Base-by-base conservation (phyloP, 805 yeast species). In the Zygosaccharomyces bailii region DNA sequence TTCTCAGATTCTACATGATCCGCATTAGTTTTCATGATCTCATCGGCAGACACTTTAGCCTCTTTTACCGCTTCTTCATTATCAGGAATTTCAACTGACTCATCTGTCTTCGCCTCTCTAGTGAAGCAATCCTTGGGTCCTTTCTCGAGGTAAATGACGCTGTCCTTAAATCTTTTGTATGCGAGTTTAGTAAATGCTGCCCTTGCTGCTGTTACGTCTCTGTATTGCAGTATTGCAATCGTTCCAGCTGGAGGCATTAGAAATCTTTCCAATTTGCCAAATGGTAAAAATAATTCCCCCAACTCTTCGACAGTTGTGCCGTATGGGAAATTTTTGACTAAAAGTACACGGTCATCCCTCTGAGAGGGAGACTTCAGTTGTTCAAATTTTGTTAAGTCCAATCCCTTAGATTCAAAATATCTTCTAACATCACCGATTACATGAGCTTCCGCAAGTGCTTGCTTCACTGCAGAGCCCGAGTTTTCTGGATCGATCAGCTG, bases 181-280 rank as follows among this genome's bases (percentile, higher is more conserved):
- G 97, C 85, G 34, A 93, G 71, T 58, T 87, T 88, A 21, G 86
- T 73, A 63, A 93, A 93, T 1, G 98, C 98, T 3, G 86, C 74
- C 66, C 97, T 81, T 2, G 95, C 98, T 35, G 84, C 72, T 10
- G 95, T 84, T 2, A 81, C 68, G 62, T 86, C 91, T 56, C 89
- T 74, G 66, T 82, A 90, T 66, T 91, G 96, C 7, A 93, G 82
- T 59, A 93, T 85, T 9, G 98, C 97, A 56, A 93, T 88, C 0
- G 96, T 89, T 7, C 97, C 98, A 4, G 95, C 85, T 4, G 96
- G 96, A 11, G 99, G 99, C 88, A 93, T 86, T 50, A 93, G 67
- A 13, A 89, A 72, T 54, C 96, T 75, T 51, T 79, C 80, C 20
- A 93, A 58, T 51, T 84, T 84, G 43, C 99, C 99, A 65, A 78